These are phyloP conservation scores for Hordeum vulgare DNA, from an alignment of 176 grass and related monocot genomes.

Conservation along the genomic window MorexV3_pseudomolecules_assembly NC_058524.1:579379504-579380003, in stretches of 20 bases:
- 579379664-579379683: background rate
- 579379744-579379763: constrained; percentile 1
- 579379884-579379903: too few relatives aligned
- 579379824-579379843: constrained; percentile 88
- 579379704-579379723: background rate
- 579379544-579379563: constrained; percentile 81
- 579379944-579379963: too few relatives aligned
- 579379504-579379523: constrained; percentile 60
- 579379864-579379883: too few relatives aligned
- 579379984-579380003: too few relatives aligned
- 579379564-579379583: constrained; percentile 82
- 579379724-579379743: background rate
- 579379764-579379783: background rate
- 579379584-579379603: constrained; percentile 80
- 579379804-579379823: constrained; percentile 44
- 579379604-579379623: constrained; percentile 54
- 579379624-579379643: constrained; percentile 5
- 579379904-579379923: too few relatives aligned
- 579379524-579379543: constrained; percentile 52
- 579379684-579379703: background rate
- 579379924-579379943: too few relatives aligned
- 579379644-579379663: background rate
- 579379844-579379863: constrained; percentile 84
- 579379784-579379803: background rate
- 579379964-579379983: too few relatives aligned